A percentile compares a stretch with the other conserved stretches of the same genome.
Evolutionary conservation across 306 rosid species (phyloP).

Genomic region (Malus fusca): DNA sequence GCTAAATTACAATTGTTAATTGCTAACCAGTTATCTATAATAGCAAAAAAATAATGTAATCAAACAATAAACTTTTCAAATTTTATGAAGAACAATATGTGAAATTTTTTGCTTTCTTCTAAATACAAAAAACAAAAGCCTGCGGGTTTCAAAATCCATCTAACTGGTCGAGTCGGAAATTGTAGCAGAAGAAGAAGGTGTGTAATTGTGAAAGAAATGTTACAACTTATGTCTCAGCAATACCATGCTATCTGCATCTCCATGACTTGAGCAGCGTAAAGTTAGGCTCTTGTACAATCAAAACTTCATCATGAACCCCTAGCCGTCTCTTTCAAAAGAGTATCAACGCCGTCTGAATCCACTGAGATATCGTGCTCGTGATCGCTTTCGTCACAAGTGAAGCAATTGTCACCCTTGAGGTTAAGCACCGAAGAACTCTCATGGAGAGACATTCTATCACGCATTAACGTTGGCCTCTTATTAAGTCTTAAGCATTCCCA

Average conservation of each 20-base stretch:
- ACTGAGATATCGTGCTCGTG: constrained; percentile 75
- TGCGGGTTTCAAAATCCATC: not conserved
- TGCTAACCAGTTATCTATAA: too few relatives aligned
- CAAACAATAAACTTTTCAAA: not conserved
- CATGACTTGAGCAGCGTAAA: not conserved
- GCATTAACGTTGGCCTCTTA: constrained; percentile 27
- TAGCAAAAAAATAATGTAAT: not conserved
- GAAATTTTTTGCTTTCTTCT: not conserved
- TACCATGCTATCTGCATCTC: constrained; percentile 6
- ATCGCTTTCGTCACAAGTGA: constrained; percentile 72
- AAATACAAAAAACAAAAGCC: not conserved
- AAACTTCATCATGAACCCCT: constrained; percentile 15
- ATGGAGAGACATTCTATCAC: constrained; percentile 39
- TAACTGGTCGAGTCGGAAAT: not conserved
- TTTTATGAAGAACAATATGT: not conserved
- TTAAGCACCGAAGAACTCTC: constrained; percentile 94
- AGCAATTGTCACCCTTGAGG: constrained; percentile 80
- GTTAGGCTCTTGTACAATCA: not conserved
- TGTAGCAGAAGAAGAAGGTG: not conserved
- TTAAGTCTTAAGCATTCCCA: constrained; percentile 12
- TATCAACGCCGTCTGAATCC: constrained; percentile 50
- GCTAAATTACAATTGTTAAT: too few relatives aligned
- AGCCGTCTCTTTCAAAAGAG: constrained; percentile 56
- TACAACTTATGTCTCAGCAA: not conserved
- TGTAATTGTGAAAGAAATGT: constrained; percentile 4